These are phyloP conservation scores for Osmanthus fragrans DNA, from an alignment of 257 asterid species.

Conservation along the genomic window DNA sequence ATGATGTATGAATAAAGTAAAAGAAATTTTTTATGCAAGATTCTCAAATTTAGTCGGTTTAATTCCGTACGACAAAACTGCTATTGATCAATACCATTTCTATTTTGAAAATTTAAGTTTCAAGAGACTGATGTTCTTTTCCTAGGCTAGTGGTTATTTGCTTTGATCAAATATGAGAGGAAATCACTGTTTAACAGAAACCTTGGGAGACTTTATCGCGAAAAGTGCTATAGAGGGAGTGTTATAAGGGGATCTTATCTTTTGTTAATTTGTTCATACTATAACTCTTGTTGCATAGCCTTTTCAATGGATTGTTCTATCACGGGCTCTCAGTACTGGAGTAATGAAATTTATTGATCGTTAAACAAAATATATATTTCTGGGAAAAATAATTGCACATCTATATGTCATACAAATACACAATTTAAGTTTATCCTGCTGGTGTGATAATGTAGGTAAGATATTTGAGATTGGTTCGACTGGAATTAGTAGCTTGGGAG, in stretches of 20 bases:
- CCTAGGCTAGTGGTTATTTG: background rate
- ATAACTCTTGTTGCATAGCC: background rate
- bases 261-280: background rate
- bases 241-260: background rate
- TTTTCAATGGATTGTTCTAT: background rate
- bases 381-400: background rate
- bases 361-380: background rate
- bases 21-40: too few species aligned
- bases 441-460: conserved; percentile 45
- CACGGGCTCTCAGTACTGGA: background rate
- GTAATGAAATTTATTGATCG: background rate
- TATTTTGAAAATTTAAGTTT: background rate
- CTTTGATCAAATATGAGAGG: background rate
- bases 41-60: background rate
- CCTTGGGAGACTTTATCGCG: background rate
- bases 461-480: conserved; percentile 78
- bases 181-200: background rate
- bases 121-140: background rate
- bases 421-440: conserved; percentile 6
- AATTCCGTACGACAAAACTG: background rate
- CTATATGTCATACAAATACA: background rate
- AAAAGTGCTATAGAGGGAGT: background rate
- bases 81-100: background rate
- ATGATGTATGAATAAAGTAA: background rate
- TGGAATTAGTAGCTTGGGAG: conserved; percentile 88